Evolutionary conservation across 2,329 filamentous ascomycete genomes (phyloP).

Genomic region (Clarireedia paspali): DNA sequence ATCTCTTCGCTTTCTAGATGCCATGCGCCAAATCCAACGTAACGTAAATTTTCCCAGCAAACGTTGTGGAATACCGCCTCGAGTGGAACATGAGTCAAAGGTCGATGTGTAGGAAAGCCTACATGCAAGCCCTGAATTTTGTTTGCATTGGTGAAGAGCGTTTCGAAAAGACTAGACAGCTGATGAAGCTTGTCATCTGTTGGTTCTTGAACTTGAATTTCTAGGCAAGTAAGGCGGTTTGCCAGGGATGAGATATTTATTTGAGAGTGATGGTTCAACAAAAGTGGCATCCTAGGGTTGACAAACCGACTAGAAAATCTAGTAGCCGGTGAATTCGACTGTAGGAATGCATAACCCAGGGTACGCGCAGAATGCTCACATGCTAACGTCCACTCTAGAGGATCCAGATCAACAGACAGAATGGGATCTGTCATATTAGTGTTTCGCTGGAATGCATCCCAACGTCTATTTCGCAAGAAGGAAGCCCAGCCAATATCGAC

Average conservation of each 20-base stretch:
- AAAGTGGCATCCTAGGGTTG: slow-evolving; percentile 49
- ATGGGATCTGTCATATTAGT: slow-evolving; percentile 29
- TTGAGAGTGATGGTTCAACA: slow-evolving; percentile 40
- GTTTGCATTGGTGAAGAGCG: slow-evolving; percentile 49
- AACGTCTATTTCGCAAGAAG: slow-evolving; percentile 36
- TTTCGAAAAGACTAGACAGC: slow-evolving; percentile 48
- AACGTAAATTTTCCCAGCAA: slow-evolving; percentile 51
- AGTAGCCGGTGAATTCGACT: slow-evolving; percentile 43
- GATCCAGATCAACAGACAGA: slow-evolving; percentile 36
- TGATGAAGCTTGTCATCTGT: slow-evolving; percentile 46
- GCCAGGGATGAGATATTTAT: slow-evolving; percentile 43
- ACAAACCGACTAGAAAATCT: slow-evolving; percentile 46
- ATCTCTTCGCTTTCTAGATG: slow-evolving; percentile 52
- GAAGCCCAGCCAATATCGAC: slow-evolving; percentile 47
- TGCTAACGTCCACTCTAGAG: slow-evolving; percentile 53
- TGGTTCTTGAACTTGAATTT: slow-evolving; percentile 49
- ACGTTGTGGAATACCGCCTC: slow-evolving; percentile 56
- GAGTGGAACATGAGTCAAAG: slow-evolving; percentile 44
- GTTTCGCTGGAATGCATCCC: slow-evolving; percentile 14
- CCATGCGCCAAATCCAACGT: slow-evolving; percentile 60
- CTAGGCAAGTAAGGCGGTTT: slow-evolving; percentile 50
- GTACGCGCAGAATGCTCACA: slow-evolving; percentile 54
- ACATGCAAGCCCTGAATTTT: slow-evolving; percentile 57
- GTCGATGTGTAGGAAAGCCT: slow-evolving; percentile 46
- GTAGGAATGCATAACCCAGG: slow-evolving; percentile 47